Base-by-base conservation (phyloP, 75 land plant species). In the Picea glauca region DNA sequence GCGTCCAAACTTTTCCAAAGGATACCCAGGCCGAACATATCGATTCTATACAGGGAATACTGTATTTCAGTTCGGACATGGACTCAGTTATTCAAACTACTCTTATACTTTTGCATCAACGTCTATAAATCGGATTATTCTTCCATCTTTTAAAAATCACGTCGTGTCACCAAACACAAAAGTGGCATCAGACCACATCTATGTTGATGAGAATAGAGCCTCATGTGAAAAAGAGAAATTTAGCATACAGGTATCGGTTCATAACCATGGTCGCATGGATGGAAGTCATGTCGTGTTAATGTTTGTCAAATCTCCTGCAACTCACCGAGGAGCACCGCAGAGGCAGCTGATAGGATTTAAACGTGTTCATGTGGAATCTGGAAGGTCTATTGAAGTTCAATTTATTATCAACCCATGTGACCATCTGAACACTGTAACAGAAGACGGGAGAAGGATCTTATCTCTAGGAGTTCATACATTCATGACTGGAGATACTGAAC, bases 291-390 rank as follows among this genome's bases (percentile, higher is more conserved):
- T 77, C 1, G 87, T 93, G 17, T 74, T 96, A 72, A 60, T 96
- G 38, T 93, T 86, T 79, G 77, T 87, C 9, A 77, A 38, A 58
- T 33, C 81, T 14, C 75, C 65, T 11, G 84, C 62, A 46, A 77
- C 60, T 38, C 23, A 58, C 11, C 46, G 73, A 26, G 92, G 92
- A 21, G 67, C 82, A 23, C 91, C 92, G 12, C 73, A 72, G 77
- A 87, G 84, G 57, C 96, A 96, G 77, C 78, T 96, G 66, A 81
- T 93, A 64, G 98, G 87, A 33, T 96, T 93, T 32, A 65, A 78
- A 17, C 80, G 84, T 2, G 86, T 93, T 1, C 75, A 85, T 60
- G 65, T 84, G 40, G 0, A 13, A 3, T 17, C 85, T 26, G 1
- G 78, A 31, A 46, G 58, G 57, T 58, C 81, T 46, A 75, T 79